Conservation (phyloP, 345 rosid genomes). For the Syzygium aromaticum region DNA sequence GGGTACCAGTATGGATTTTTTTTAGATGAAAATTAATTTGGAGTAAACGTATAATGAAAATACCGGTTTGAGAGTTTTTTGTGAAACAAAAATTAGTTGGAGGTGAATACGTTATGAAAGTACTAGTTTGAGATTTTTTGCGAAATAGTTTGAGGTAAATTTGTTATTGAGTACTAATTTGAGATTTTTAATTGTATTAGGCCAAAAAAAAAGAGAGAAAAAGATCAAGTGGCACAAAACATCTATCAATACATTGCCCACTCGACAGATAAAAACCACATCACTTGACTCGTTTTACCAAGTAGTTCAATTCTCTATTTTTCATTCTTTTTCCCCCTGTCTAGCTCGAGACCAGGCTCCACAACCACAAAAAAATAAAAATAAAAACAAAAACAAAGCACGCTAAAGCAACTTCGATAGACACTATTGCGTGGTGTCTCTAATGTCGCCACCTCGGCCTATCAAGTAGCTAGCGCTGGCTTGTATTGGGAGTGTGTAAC, state of each 20-base stretch:
- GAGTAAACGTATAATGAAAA: too few relatives aligned
- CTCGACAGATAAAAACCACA: background rate
- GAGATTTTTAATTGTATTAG: background rate
- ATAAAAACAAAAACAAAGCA: background rate
- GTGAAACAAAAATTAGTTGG: background rate
- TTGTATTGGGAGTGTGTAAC: accelerated
- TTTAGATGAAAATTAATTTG: background rate
- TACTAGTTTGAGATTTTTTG: background rate
- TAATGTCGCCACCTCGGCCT: background rate
- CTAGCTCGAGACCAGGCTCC: background rate
- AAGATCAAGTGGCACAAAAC: background rate
- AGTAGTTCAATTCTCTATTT: background rate
- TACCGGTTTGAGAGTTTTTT: background rate
- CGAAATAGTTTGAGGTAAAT: background rate
- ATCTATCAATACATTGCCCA: background rate
- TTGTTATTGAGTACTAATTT: background rate
- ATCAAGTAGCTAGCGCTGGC: background rate
- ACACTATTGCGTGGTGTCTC: background rate
- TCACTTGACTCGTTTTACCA: background rate
- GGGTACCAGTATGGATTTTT: too few relatives aligned
- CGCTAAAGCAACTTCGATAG: background rate
- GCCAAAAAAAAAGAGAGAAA: background rate
- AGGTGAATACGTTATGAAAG: background rate
- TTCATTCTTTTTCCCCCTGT: background rate
- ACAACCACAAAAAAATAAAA: background rate